Percentiles rank a stretch among this genome's conserved stretches.
These are phyloP conservation scores for Aureococcus anophagefferens DNA, from an alignment of 108 stramenopile species.

Conservation along the genomic window DNA sequence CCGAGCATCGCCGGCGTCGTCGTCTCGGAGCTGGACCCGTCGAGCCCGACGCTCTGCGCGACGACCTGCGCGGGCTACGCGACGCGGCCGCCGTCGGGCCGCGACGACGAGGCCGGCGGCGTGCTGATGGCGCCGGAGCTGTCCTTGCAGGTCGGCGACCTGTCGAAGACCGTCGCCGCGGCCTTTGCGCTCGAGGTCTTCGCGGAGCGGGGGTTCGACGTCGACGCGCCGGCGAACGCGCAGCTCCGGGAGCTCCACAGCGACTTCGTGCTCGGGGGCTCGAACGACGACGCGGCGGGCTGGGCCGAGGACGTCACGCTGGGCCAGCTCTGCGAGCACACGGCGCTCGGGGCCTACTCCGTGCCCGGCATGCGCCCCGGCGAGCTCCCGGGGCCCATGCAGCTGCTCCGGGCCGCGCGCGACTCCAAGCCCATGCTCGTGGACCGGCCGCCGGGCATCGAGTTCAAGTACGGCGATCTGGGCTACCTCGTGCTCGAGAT, in stretches of 20 bases:
- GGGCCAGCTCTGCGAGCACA: conserved; percentile 14
- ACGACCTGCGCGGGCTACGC: too few relatives aligned
- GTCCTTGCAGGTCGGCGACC: conserved; percentile 7
- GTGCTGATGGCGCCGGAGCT: too few relatives aligned
- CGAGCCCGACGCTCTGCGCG: too few relatives aligned
- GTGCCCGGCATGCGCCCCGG: conserved; percentile 5
- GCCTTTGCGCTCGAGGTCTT: conserved; percentile 23
- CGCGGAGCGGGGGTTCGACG: background rate
- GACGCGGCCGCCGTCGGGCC: too few relatives aligned
- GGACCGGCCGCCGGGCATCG: conserved; percentile 4
- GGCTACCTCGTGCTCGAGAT: conserved; percentile 18
- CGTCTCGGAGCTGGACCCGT: too few relatives aligned
- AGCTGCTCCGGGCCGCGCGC: background rate
- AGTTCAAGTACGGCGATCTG: conserved; percentile 13
- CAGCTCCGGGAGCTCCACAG: background rate
- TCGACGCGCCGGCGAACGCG: conserved; percentile 7
- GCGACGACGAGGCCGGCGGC: too few relatives aligned
- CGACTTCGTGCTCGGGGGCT: too few relatives aligned
- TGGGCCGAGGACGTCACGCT: conserved; percentile 6
- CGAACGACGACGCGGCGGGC: too few relatives aligned
- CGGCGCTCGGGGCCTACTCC: conserved; percentile 20
- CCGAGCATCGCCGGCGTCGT: too few relatives aligned
- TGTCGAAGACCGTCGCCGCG: conserved; percentile 16
- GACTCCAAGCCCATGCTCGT: background rate
- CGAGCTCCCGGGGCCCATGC: conserved; percentile 3